Evolutionary conservation across 75 land plant genomes (phyloP).

Genomic region (Picea glauca): DNA sequence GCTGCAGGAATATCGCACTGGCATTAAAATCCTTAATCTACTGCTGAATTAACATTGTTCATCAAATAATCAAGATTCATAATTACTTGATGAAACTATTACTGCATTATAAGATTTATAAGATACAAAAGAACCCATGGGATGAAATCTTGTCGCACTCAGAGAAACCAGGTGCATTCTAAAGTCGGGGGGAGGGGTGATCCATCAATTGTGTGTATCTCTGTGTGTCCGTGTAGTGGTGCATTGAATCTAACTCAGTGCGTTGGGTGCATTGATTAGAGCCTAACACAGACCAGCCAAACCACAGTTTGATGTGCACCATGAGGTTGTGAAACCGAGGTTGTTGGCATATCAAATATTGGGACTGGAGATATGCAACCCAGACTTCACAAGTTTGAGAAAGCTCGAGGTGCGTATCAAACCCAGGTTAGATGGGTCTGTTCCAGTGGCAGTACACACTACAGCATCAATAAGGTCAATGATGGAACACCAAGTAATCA

Average conservation of each 20-base stretch:
- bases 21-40: background rate
- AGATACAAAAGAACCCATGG: background rate
- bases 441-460: background rate
- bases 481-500: background rate
- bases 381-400: no score
- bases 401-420: no score
- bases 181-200: no score
- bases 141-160: background rate
- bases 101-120: background rate
- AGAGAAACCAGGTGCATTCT: background rate
- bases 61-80: background rate
- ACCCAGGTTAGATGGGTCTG: background rate
- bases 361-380: background rate
- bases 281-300: background rate
- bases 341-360: background rate
- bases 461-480: background rate
- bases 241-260: background rate
- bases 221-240: background rate
- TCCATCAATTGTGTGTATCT: background rate
- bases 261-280: background rate
- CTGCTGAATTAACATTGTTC: background rate
- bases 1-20: conserved; percentile 31
- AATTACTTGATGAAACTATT: background rate
- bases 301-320: background rate
- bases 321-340: background rate